phyloP scores from a whole-genome alignment of 164 flowering plant species.

The Nymphaea colorata region DNA sequence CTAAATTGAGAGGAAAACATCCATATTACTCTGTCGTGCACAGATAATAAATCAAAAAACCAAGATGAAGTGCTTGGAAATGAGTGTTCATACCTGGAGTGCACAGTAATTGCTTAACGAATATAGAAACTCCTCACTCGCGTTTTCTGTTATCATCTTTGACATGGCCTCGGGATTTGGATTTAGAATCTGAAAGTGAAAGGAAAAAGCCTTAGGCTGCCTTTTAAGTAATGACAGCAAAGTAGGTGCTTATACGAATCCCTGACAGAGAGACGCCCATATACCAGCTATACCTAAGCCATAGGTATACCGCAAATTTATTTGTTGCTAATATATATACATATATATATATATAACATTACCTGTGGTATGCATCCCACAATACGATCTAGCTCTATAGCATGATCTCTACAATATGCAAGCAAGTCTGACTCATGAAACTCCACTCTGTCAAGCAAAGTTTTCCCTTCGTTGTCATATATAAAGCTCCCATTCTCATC shows the following conservation, averaged over 20 bases:
- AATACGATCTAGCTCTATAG: conserved; percentile 76
- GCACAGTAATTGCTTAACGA: conserved; percentile 95
- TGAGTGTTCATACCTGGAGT: conserved; percentile 53
- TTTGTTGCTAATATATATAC: too few species aligned
- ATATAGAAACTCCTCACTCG: conserved; percentile 88
- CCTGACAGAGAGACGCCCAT: too few species aligned
- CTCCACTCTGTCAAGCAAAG: conserved; percentile 89
- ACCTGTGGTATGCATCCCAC: conserved; percentile 99
- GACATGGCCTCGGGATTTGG: conserved; percentile 99
- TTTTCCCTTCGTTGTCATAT: conserved; percentile 72
- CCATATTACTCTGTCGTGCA: too few species aligned
- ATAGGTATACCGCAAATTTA: not conserved
- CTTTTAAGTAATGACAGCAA: too few species aligned
- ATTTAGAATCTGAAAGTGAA: conserved; percentile 67
- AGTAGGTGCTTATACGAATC: too few species aligned
- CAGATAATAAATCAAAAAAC: too few species aligned
- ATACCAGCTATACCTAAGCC: not conserved
- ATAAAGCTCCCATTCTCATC: conserved; percentile 78
- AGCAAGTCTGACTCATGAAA: conserved; percentile 95
- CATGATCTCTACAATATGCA: conserved; percentile 66
- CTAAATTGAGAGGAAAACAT: too few species aligned
- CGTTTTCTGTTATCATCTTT: conserved; percentile 90
- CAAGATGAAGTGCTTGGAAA: too few species aligned
- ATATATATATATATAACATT: too few species aligned
- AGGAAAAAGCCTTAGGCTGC: not conserved